Conservation (phyloP, 129 eudicot species). For the Helianthus tuberosus region DNA sequence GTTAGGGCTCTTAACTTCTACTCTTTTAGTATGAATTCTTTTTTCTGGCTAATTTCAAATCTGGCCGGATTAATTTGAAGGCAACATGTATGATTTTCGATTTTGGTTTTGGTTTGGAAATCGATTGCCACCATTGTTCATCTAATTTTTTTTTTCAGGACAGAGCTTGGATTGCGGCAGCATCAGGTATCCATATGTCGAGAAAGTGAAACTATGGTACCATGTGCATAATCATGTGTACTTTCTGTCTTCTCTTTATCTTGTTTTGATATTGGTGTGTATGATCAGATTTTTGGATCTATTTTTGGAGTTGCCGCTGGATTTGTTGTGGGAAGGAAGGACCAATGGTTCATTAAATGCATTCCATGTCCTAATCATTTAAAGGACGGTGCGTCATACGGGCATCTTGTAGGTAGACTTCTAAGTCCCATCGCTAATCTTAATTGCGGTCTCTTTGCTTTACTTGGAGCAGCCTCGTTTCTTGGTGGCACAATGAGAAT, state of each 20-base stretch:
- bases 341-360: conserved; percentile 95
- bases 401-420: conserved; percentile 74
- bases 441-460: conserved; percentile 74
- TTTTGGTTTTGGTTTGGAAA: no score
- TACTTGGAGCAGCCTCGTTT: conserved; percentile 97
- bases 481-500: conserved; percentile 99
- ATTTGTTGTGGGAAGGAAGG: conserved; percentile 98
- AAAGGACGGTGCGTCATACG: conserved; percentile 81
- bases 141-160: no score
- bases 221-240: neutral
- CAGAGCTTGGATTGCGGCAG: no score
- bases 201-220: no score
- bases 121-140: no score
- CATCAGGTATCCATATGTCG: no score
- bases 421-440: conserved; percentile 61
- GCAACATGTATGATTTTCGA: no score
- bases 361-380: conserved; percentile 64
- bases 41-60: no score
- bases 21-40: no score
- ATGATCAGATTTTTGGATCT: conserved; percentile 82
- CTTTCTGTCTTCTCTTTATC: neutral
- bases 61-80: no score
- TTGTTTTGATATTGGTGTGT: neutral
- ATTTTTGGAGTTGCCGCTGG: conserved; percentile 97
- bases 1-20: no score